These are phyloP conservation scores for Candida mattraensis DNA, from an alignment of 805 yeast species.

Conservation along the genomic window DNA sequence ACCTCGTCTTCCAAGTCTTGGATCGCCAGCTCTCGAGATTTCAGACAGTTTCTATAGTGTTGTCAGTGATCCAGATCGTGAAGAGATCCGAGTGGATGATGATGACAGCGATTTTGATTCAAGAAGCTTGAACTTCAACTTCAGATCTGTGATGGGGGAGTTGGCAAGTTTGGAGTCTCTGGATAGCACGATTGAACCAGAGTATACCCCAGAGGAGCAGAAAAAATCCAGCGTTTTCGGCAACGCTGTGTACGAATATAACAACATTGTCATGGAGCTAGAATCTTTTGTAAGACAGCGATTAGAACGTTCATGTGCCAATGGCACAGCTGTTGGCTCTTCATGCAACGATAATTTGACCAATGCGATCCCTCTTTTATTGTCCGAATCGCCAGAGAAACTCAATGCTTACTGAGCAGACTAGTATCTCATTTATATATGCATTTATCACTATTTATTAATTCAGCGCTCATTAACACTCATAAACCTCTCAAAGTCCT, in stretches of 20 bases:
- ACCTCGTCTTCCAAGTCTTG: slow-evolving; percentile 26
- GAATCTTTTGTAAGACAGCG: slow-evolving; percentile 36
- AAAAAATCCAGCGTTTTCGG: slow-evolving; percentile 33
- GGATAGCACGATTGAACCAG: background rate
- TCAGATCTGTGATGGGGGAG: slow-evolving; percentile 8
- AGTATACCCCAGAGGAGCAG: background rate
- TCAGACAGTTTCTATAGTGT: slow-evolving; percentile 4
- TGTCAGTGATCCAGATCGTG: slow-evolving; percentile 8
- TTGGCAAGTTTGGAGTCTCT: slow-evolving; percentile 8
- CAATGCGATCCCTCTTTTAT: slow-evolving; percentile 33
- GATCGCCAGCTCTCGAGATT: slow-evolving; percentile 3
- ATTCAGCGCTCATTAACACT: no score
- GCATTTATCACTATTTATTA: slow-evolving; percentile 3
- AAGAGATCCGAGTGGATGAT: slow-evolving; percentile 5
- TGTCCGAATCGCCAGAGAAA: slow-evolving; percentile 35
- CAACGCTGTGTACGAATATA: slow-evolving; percentile 53
- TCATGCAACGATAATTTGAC: slow-evolving; percentile 11
- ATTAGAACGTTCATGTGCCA: slow-evolving; percentile 9
- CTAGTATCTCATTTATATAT: no score
- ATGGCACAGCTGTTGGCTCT: slow-evolving; percentile 4
- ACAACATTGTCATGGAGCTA: slow-evolving; percentile 45
- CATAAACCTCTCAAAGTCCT: slow-evolving; percentile 7
- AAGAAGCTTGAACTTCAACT: slow-evolving; percentile 12
- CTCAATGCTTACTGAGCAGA: slow-evolving; percentile 26
- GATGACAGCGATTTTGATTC: slow-evolving; percentile 2